Conservation (phyloP, 2,329 filamentous ascomycete genomes). For the Colletotrichum lentis region DNA sequence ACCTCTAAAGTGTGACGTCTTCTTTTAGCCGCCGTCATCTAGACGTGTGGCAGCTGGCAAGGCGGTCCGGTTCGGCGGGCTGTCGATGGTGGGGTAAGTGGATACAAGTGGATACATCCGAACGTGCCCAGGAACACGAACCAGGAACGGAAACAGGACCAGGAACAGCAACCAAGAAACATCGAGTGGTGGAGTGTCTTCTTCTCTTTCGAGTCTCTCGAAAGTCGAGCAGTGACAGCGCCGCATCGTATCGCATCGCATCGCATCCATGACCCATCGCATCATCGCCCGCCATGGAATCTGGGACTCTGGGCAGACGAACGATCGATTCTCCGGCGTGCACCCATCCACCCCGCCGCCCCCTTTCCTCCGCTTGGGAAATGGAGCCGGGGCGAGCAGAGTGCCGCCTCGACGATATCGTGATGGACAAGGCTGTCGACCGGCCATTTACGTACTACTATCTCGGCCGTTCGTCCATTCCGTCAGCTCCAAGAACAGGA, state of each 20-base stretch:
- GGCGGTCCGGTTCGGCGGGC: not conserved
- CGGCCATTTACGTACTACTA: not conserved
- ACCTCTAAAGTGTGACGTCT: slow-evolving; percentile 25
- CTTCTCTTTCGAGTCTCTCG: not conserved
- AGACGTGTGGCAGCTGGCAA: slow-evolving; percentile 30
- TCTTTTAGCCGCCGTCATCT: slow-evolving; percentile 30
- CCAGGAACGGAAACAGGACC: not conserved
- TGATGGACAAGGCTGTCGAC: slow-evolving; percentile 28
- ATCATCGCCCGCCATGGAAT: too few species aligned
- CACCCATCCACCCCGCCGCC: not conserved
- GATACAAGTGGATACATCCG: not conserved
- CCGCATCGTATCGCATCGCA: slow-evolving; percentile 19
- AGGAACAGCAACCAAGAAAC: not conserved
- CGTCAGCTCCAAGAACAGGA: too few species aligned
- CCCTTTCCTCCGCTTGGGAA: not conserved
- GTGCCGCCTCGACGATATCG: slow-evolving; percentile 9
- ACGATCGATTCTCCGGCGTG: too few species aligned
- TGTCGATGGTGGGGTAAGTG: not conserved
- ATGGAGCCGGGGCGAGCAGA: not conserved
- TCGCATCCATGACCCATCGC: not conserved
- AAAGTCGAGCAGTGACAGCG: not conserved
- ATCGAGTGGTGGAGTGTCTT: not conserved
- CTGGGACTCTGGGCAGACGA: too few species aligned
- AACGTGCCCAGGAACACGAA: slow-evolving; percentile 5
- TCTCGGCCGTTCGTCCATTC: too few species aligned